Evolutionary conservation across 2,329 filamentous ascomycete genomes (phyloP).

Genomic region (Nigrospora sphaerica): DNA sequence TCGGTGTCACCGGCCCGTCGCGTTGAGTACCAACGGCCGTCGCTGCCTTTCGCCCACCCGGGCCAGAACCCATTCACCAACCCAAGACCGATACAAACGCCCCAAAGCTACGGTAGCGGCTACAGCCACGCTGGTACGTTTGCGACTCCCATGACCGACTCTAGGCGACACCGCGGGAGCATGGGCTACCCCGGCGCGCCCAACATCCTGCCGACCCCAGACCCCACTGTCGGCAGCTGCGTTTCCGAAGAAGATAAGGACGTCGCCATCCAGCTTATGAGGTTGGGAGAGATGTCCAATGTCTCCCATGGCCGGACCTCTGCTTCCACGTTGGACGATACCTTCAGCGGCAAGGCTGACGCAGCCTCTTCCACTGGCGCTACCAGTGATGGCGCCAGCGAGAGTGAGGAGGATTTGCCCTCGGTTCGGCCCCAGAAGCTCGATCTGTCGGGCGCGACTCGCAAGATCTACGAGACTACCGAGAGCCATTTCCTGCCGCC

Average conservation of each 20-base stretch:
- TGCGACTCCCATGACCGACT: slow-evolving; percentile 54
- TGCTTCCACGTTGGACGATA: slow-evolving; percentile 87
- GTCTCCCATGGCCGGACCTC: slow-evolving; percentile 90
- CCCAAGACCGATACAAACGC: slow-evolving; percentile 72
- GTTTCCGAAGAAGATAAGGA: slow-evolving; percentile 93
- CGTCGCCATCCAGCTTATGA: slow-evolving; percentile 94
- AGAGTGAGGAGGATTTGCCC: slow-evolving; percentile 56
- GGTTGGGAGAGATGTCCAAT: slow-evolving; percentile 87
- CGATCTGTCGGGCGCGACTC: slow-evolving; percentile 33
- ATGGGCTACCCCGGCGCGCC: slow-evolving; percentile 45
- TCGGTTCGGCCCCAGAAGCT: slow-evolving; percentile 52
- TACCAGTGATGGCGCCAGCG: slow-evolving; percentile 70
- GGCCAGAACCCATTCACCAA: slow-evolving; percentile 76
- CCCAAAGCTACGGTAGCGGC: slow-evolving; percentile 62
- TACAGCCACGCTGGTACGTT: slow-evolving; percentile 51
- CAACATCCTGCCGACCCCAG: slow-evolving; percentile 80
- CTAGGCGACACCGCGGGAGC: slow-evolving; percentile 60
- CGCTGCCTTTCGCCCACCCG: slow-evolving; percentile 68
- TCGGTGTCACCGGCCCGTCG: slow-evolving; percentile 89
- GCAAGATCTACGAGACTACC: slow-evolving; percentile 43
- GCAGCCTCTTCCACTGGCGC: slow-evolving; percentile 77
- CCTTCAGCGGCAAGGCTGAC: slow-evolving; percentile 84
- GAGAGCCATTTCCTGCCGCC: slow-evolving; percentile 44
- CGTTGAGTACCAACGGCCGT: slow-evolving; percentile 61
- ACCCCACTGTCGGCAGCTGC: slow-evolving; percentile 94